A percentile compares a stretch with the other conserved stretches of the same genome.
These are phyloP conservation scores for Fomitopsis pulvina DNA, from an alignment of 768 basidiomycete genomes.

Conservation along the genomic window DNA sequence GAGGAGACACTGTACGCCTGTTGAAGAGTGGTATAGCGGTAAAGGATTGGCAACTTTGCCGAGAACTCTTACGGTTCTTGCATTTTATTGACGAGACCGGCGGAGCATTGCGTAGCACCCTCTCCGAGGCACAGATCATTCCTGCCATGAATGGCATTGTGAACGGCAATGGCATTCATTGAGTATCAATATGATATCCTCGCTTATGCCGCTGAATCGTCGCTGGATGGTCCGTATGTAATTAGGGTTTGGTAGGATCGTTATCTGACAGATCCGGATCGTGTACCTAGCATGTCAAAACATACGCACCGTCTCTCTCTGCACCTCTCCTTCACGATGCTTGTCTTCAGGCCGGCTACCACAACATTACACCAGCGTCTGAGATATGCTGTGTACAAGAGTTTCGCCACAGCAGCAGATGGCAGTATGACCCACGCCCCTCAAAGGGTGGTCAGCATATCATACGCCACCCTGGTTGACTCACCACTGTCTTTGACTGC, in stretches of 20 bases:
- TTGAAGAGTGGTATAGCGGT: constrained; percentile 68
- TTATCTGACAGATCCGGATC: background rate
- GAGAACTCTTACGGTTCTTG: constrained; percentile 87
- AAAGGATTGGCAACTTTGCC: constrained; percentile 86
- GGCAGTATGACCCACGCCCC: constrained; percentile 20
- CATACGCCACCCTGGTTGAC: constrained; percentile 51
- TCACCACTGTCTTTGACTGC: constrained; percentile 44
- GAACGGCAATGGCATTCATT: background rate
- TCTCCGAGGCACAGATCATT: constrained; percentile 43
- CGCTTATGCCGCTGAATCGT: background rate
- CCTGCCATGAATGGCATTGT: background rate
- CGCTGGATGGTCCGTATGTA: background rate
- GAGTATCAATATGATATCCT: too few species aligned
- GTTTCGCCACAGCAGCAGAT: background rate
- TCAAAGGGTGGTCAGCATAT: constrained; percentile 53
- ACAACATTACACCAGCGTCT: too few species aligned
- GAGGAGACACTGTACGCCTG: constrained; percentile 75
- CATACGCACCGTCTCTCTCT: too few species aligned
- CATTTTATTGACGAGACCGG: constrained; percentile 91
- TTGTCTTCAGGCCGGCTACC: too few species aligned
- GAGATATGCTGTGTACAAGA: background rate
- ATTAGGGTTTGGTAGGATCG: background rate
- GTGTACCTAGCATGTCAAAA: background rate
- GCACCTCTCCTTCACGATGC: too few species aligned
- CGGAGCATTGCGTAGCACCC: constrained; percentile 52